phyloP scores from a whole-genome alignment of 768 basidiomycete genomes.

The Boletus rufocinnamomeus region DNA sequence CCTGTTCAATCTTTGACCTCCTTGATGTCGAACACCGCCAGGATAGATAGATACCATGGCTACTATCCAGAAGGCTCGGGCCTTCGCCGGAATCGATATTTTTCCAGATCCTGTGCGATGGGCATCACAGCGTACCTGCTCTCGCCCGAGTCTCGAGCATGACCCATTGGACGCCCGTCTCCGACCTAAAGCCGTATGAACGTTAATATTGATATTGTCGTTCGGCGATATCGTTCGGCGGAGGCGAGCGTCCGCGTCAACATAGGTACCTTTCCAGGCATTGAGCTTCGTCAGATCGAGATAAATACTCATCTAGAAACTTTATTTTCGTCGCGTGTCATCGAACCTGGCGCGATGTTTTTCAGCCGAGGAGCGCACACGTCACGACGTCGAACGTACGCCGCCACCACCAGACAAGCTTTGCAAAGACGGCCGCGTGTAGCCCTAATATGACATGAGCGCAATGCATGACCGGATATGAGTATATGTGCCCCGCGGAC shows the following conservation, averaged over 20 bases:
- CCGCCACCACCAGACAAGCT: background rate
- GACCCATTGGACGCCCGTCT: conserved; percentile 13
- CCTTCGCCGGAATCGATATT: background rate
- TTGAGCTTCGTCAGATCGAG: conserved; percentile 23
- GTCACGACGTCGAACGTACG: conserved; percentile 3
- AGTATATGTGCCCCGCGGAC: conserved; percentile 9
- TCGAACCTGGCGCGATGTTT: conserved; percentile 20
- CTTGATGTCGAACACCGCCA: conserved; percentile 29
- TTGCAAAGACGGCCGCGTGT: conserved; percentile 27
- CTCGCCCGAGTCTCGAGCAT: no score
- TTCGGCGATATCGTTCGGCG: conserved; percentile 21
- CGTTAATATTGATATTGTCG: background rate
- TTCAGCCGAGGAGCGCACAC: background rate
- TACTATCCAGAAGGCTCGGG: background rate
- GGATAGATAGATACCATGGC: conserved; percentile 26
- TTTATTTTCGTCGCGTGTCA: conserved; percentile 27
- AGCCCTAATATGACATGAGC: background rate
- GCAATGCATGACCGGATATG: no score
- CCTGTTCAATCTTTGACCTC: conserved; percentile 36
- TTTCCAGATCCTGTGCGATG: background rate
- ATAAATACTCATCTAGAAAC: conserved; percentile 4
- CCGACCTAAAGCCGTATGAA: conserved; percentile 30
- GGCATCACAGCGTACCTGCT: background rate
- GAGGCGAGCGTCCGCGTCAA: conserved; percentile 16
- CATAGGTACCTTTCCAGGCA: conserved; percentile 21